Base-by-base conservation (phyloP, 2,329 filamentous ascomycete species). In the Domatiomyces catenatus region DNA sequence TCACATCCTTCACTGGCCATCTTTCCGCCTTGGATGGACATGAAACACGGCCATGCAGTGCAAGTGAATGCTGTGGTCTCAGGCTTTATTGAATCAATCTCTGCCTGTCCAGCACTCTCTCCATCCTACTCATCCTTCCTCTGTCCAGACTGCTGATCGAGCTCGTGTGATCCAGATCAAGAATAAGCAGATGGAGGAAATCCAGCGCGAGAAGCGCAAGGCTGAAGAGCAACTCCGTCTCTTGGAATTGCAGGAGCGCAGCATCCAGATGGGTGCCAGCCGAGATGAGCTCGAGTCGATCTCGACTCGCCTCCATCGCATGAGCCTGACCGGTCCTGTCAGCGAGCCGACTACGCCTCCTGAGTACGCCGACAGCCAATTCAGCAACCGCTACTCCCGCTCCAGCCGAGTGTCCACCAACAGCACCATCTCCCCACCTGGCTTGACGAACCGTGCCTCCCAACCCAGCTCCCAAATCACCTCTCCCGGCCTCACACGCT, bases 281-380 rank as follows among this genome's bases (percentile, higher is more conserved):
- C 20, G 20, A 2, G 48, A 51, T 42, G 78, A 84, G 60, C 81
- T 94, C 61, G 80, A 84, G 52, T 81, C 86, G 65, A 84, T 96
- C 71, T 83, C 88, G 61, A 82, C 87, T 59, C 67, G 67, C 26
- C 58, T 71, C 45, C 57, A 56, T 48, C 58, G 64, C 58, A 60
- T 60, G 48, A 71, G 67, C 52, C 64, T 74, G 60, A 68, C 74
- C 54, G 74, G 80, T 54, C 84, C 89, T 61, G 86, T 93, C 64
- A 94, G 86, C 60, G 90, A 96, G 69, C 92, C 92, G 15, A 95
- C 92, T 1, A 98, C 92, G 19, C 92, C 92, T 19, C 92, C 92
- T 28, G 92, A 96, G 66, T 90, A 92, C 66, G 83, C 81, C 60
- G 87, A 94, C 57, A 80, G 79, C 54, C 83, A 82, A 44, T 90